phyloP scores from a whole-genome alignment of 148 eudicot genomes.

The Chenopodium quinoa region DNA sequence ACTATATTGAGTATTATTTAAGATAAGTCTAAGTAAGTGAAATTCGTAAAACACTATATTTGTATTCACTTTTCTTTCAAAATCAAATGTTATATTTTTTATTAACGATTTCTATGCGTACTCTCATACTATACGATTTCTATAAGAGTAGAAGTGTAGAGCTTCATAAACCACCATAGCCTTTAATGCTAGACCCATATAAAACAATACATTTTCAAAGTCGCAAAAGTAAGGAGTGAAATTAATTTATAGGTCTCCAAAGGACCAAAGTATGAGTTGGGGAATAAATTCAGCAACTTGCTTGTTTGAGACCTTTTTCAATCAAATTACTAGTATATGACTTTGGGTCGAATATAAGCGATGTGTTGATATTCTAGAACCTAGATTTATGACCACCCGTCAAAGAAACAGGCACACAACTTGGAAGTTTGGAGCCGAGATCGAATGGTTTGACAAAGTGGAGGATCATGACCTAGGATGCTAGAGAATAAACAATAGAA shows the following conservation, averaged over 20 bases:
- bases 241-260: neutral
- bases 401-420: neutral
- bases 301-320: neutral
- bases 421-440: neutral
- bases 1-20: no score
- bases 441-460: neutral
- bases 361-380: slow-evolving; percentile 3
- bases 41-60: no score
- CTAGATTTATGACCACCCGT: neutral
- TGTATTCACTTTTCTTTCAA: no score
- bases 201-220: no score
- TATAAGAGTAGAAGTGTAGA: no score
- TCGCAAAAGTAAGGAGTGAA: neutral
- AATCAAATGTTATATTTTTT: no score
- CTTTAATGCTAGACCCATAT: no score
- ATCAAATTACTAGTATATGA: neutral
- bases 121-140: no score
- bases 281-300: neutral
- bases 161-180: no score
- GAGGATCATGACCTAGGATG: neutral
- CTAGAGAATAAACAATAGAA: neutral
- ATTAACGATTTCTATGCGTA: no score
- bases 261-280: neutral
- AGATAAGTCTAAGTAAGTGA: no score
- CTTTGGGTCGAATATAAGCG: neutral